phyloP scores from a whole-genome alignment of 176 grass and related monocot species.

The Oryza glumipatula region DNA sequence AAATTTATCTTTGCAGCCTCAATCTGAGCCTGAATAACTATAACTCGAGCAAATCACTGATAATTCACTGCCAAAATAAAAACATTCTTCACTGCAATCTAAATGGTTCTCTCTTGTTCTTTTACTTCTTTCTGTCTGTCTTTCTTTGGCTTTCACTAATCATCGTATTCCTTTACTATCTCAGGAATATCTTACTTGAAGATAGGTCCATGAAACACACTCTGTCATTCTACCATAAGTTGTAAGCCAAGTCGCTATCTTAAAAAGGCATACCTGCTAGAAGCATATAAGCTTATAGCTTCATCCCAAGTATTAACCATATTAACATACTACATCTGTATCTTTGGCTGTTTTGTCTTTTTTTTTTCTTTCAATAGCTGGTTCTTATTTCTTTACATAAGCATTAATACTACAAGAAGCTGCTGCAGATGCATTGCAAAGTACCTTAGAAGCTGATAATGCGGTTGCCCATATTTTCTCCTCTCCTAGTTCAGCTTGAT shows the following conservation, averaged over 20 bases:
- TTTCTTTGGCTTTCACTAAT: neutral
- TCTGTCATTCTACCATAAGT: neutral
- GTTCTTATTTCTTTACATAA: slow-evolving; percentile 59
- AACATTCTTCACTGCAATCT: slow-evolving; percentile 51
- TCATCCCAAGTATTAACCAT: slow-evolving; percentile 46
- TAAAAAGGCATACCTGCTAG: slow-evolving; percentile 17
- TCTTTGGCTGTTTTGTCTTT: slow-evolving; percentile 56
- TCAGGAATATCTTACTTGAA: slow-evolving; percentile 50
- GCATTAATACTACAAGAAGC: slow-evolving; percentile 52
- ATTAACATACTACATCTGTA: slow-evolving; percentile 49
- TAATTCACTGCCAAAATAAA: slow-evolving; percentile 52
- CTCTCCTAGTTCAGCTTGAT: slow-evolving; percentile 39
- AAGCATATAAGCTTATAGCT: slow-evolving; percentile 29
- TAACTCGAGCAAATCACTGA: slow-evolving; percentile 43
- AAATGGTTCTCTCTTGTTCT: slow-evolving; percentile 51
- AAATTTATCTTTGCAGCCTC: neutral
- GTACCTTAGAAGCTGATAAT: slow-evolving; percentile 49
- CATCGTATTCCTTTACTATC: slow-evolving; percentile 23
- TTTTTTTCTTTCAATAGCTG: slow-evolving; percentile 42
- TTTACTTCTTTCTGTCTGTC: slow-evolving; percentile 35
- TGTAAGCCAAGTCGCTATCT: slow-evolving; percentile 33
- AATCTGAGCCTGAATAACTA: slow-evolving; percentile 44
- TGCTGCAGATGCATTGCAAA: slow-evolving; percentile 37
- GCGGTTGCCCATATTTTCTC: slow-evolving; percentile 41
- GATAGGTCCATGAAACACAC: slow-evolving; percentile 17